Percentiles rank a stretch among this genome's conserved stretches.
These are phyloP conservation scores for Fusarium sp. DNA, from an alignment of 2,329 filamentous ascomycete genomes.

Conservation along the genomic window DNA sequence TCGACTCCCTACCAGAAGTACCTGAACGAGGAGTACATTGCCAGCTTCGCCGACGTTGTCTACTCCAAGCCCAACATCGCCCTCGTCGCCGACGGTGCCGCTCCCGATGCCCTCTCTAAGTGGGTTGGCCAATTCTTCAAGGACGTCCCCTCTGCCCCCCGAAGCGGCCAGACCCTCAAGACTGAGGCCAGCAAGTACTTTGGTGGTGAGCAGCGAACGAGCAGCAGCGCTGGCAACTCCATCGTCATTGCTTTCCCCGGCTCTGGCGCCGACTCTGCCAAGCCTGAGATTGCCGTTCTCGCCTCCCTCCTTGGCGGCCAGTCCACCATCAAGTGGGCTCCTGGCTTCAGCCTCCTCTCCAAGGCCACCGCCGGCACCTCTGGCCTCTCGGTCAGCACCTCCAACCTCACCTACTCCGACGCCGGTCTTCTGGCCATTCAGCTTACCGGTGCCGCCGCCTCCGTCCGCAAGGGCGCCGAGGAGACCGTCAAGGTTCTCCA, in stretches of 20 bases:
- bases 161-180: slow-evolving; percentile 66
- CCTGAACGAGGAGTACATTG: slow-evolving; percentile 79
- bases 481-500: slow-evolving; percentile 86
- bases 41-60: slow-evolving; percentile 80
- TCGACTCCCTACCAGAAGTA: slow-evolving; percentile 82
- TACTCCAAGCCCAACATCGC: slow-evolving; percentile 94
- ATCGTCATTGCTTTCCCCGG: slow-evolving; percentile 94
- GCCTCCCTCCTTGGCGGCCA: slow-evolving; percentile 90
- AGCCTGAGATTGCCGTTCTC: slow-evolving; percentile 90
- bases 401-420: slow-evolving; percentile 90
- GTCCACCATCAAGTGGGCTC: slow-evolving; percentile 93
- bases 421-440: slow-evolving; percentile 90
- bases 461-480: slow-evolving; percentile 79
- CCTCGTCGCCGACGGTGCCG: slow-evolving; percentile 89
- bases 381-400: slow-evolving; percentile 76
- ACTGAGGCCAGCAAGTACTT: slow-evolving; percentile 83
- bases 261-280: slow-evolving; percentile 83
- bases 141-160: slow-evolving; percentile 68
- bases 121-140: slow-evolving; percentile 96
- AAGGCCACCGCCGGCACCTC: slow-evolving; percentile 78
- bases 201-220: slow-evolving; percentile 92
- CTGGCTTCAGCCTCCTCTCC: slow-evolving; percentile 90
- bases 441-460: slow-evolving; percentile 78
- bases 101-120: slow-evolving; percentile 80
- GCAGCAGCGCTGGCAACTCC: slow-evolving; percentile 81